Evolutionary conservation across 345 rosid species (phyloP).

Genomic region (Citrus medica): DNA sequence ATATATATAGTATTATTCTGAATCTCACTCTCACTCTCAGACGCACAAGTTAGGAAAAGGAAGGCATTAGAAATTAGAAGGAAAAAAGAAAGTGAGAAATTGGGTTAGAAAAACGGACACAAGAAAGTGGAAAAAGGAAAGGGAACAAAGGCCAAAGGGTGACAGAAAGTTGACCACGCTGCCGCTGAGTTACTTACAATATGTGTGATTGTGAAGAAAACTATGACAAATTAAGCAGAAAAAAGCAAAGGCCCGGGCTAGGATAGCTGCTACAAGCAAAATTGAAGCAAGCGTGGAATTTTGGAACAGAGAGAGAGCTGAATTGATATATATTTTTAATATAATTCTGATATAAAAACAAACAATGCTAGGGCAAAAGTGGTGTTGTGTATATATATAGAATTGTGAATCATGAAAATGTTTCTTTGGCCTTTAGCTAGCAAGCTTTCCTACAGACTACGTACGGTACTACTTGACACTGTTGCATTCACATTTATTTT

Average conservation of each 20-base stretch:
- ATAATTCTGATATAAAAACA: no score
- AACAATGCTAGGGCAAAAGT: not conserved
- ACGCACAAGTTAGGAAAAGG: not conserved
- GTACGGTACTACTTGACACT: not conserved
- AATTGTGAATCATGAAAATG: not conserved
- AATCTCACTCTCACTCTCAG: not conserved
- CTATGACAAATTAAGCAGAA: not conserved
- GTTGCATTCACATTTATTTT: not conserved
- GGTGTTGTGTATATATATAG: not conserved
- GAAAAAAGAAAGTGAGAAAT: not conserved
- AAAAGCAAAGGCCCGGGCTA: not conserved
- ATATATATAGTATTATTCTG: not conserved
- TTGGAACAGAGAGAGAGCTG: not conserved
- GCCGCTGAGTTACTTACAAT: not conserved
- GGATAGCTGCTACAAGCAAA: not conserved
- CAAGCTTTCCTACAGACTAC: not conserved
- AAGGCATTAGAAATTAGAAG: not conserved
- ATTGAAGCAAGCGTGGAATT: conserved; percentile 7
- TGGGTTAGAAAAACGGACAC: conserved; percentile 1
- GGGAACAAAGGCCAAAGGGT: not conserved
- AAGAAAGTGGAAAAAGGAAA: not conserved
- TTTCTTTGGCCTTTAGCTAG: not conserved
- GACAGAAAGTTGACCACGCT: conserved; percentile 11
- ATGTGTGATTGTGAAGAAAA: not conserved
- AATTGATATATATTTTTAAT: no score